Base-by-base conservation (phyloP, 331 rosid species). In the Rosa hybrid region DNA sequence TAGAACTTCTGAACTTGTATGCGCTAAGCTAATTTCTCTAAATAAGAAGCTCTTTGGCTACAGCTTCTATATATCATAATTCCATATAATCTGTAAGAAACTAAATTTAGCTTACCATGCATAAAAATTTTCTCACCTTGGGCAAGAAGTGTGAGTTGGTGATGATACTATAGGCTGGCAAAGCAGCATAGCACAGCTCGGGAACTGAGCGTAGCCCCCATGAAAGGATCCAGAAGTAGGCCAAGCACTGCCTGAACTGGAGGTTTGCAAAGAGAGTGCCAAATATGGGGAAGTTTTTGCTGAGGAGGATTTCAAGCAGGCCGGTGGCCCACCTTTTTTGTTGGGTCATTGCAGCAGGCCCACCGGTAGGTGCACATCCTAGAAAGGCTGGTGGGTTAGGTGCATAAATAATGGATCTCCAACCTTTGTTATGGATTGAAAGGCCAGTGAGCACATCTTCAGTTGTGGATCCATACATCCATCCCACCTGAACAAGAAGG, bases 251-350 rank as follows among this genome's bases (percentile, higher is more conserved):
- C 78, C 94, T 86, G 9, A 89, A 49, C 72, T 86, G 90, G 42
- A 94, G 90, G 41, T 92, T 86, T 1, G 77, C 95, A 62, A 73
- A 86, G 25, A 86, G 17, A 9, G 84, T 57, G 5, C 83, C 83
- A 54, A 90, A 18, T 63, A 90, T 21, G 51, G 98, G 97, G 62
- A 78, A 82, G 17, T 89, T 85, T 21, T 72, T 86, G 84, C 92
- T 88, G 42, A 94, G 12, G 6, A 89, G 81, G 80, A 89, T 60
- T 74, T 89, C 92, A 39, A 86, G 81, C 42, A 86, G 51, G 7
- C 98, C 94, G 6, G 92, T 86, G 41, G 90, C 84, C 92, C 96
- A 90, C 72, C 96, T 88, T 78, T 90, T 94, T 8, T 81, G 85
- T 86, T 94, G 98, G 23, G 74, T 71, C 88, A 90, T 68, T 18